Conservation (phyloP, 1,139 yeast species). For the Candida dubliniensis region DNA sequence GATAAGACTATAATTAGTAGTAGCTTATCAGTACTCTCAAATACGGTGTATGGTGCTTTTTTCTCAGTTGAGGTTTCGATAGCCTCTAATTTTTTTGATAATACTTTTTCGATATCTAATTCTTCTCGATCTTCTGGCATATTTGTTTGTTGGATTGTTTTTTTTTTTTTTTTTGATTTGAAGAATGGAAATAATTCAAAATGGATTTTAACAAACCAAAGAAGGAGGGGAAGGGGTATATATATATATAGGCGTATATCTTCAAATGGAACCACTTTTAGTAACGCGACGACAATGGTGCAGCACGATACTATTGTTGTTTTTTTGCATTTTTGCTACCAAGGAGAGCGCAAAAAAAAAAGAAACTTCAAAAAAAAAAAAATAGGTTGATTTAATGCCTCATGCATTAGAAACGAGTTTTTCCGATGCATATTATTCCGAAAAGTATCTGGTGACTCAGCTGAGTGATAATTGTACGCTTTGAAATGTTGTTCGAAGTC, state of each 20-base stretch:
- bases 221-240: background rate
- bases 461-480: background rate
- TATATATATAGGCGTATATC: background rate
- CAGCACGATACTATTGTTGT: background rate
- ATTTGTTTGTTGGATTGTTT: background rate
- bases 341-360: background rate
- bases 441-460: background rate
- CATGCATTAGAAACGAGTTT: background rate
- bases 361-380: background rate
- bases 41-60: conserved; percentile 21
- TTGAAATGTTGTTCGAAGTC: too few relatives aligned
- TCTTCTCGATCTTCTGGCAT: background rate
- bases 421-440: background rate
- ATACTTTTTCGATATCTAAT: conserved; percentile 1
- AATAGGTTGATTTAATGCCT: background rate
- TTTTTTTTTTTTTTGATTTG: background rate
- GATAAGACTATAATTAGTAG: conserved; percentile 26
- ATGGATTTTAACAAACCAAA: background rate
- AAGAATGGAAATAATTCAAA: background rate
- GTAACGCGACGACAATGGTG: too few relatives aligned
- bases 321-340: too few relatives aligned
- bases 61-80: conserved; percentile 5
- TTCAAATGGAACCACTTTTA: too few relatives aligned
- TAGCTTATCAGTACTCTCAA: conserved; percentile 16
- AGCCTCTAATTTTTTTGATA: conserved; percentile 6